These are phyloP conservation scores for Metschnikowia bowlesiae DNA, from an alignment of 805 yeast species.

Conservation along the genomic window DNA sequence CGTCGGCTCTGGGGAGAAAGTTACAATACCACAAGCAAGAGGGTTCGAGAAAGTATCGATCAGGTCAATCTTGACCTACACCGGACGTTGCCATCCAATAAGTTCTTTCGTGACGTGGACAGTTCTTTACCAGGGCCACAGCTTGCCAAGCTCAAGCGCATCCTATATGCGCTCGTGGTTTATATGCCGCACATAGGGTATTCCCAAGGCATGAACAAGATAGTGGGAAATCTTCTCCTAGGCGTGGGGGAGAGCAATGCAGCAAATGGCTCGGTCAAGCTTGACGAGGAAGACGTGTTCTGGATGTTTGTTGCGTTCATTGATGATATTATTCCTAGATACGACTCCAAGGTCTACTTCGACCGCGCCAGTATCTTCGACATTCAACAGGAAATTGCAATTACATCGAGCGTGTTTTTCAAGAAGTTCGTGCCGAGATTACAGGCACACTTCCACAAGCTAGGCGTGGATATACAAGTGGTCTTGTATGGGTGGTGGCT, in stretches of 20 bases:
- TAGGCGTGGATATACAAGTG: slow-evolving; percentile 44
- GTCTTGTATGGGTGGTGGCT: slow-evolving; percentile 57
- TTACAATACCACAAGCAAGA: background rate
- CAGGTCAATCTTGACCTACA: slow-evolving; percentile 53
- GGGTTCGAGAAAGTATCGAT: slow-evolving; percentile 25
- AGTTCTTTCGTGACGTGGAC: slow-evolving; percentile 38
- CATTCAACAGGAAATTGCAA: slow-evolving; percentile 39
- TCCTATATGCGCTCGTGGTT: slow-evolving; percentile 46
- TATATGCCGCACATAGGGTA: slow-evolving; percentile 49
- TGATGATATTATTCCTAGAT: slow-evolving; percentile 46
- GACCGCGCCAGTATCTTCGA: slow-evolving; percentile 14
- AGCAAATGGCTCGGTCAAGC: slow-evolving; percentile 4
- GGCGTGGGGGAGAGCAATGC: slow-evolving; percentile 23
- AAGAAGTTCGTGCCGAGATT: slow-evolving; percentile 38
- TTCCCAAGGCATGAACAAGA: slow-evolving; percentile 59
- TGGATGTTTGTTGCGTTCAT: slow-evolving; percentile 49
- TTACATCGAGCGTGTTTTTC: slow-evolving; percentile 30
- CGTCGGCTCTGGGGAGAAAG: slow-evolving; percentile 23
- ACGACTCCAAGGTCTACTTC: slow-evolving; percentile 21
- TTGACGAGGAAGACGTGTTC: slow-evolving; percentile 46
- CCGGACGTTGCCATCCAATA: slow-evolving; percentile 53
- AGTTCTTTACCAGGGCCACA: slow-evolving; percentile 51
- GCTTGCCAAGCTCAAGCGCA: slow-evolving; percentile 41
- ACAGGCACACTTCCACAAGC: slow-evolving; percentile 26
- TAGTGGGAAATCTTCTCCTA: slow-evolving; percentile 48